Conservation (phyloP, 129 eudicot genomes). For the Artemisia argyi region DNA sequence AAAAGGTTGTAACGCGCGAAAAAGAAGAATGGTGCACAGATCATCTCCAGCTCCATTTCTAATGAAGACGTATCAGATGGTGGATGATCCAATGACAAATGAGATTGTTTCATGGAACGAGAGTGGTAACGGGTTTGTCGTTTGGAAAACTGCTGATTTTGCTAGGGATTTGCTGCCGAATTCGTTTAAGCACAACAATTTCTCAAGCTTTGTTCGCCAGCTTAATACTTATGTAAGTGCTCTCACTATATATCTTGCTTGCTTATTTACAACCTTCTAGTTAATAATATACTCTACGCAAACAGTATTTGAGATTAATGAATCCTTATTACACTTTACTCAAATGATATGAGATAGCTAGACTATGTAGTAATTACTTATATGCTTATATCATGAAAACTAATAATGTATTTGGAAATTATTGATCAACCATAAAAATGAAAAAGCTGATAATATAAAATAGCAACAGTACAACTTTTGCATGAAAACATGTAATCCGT, state of each 20-base stretch:
- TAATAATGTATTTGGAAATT: too few species aligned
- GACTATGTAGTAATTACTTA: too few species aligned
- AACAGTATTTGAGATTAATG: too few species aligned
- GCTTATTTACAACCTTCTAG: too few species aligned
- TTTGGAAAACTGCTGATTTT: slow-evolving; percentile 86
- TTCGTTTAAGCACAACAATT: slow-evolving; percentile 87
- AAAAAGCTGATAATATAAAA: too few species aligned
- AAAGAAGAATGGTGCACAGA: slow-evolving; percentile 55
- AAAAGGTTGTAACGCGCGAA: not conserved
- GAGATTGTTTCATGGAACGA: slow-evolving; percentile 83
- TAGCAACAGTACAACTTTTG: too few species aligned
- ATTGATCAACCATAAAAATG: too few species aligned
- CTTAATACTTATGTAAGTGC: slow-evolving; percentile 85
- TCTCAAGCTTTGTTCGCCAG: slow-evolving; percentile 93
- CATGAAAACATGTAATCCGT: too few species aligned
- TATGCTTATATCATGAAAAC: too few species aligned
- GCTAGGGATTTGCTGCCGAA: slow-evolving; percentile 84
- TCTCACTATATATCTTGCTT: not conserved
- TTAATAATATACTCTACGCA: too few species aligned
- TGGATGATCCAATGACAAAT: slow-evolving; percentile 71
- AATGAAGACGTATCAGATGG: slow-evolving; percentile 73
- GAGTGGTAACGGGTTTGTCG: slow-evolving; percentile 61
- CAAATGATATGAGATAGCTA: too few species aligned
- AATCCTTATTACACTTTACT: too few species aligned
- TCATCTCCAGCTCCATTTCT: slow-evolving; percentile 80